phyloP scores from a whole-genome alignment of 192 early-diverging fungal species.

The Chytriomyces confervae region DNA sequence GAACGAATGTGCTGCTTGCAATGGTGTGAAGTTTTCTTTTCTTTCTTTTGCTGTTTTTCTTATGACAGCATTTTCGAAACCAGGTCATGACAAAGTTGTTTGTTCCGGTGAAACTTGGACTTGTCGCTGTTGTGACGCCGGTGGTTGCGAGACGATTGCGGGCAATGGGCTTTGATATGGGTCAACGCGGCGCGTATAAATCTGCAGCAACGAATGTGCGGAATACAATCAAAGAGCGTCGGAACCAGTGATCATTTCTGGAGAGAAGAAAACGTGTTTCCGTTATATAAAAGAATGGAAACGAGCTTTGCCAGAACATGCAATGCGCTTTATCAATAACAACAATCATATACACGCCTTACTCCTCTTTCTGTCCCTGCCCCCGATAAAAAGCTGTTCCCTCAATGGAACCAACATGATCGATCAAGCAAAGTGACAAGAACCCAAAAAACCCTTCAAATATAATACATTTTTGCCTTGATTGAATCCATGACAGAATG shows the following conservation, averaged over 20 bases:
- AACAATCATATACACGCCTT: background rate
- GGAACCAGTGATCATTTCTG: slow-evolving; percentile 5
- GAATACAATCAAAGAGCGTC: slow-evolving; percentile 35
- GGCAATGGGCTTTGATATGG: slow-evolving; percentile 50
- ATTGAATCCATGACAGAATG: slow-evolving; percentile 14
- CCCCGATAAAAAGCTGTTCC: too few relatives aligned
- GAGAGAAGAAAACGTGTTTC: background rate
- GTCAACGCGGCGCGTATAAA: slow-evolving; percentile 45
- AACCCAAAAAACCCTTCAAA: background rate
- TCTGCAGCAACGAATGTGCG: slow-evolving; percentile 35
- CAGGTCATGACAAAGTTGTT: slow-evolving; percentile 61
- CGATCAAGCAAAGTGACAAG: slow-evolving; percentile 17
- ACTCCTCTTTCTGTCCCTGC: too few relatives aligned
- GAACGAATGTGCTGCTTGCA: slow-evolving; percentile 54
- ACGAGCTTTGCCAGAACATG: too few relatives aligned
- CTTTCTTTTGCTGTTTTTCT: too few relatives aligned
- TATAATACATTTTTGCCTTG: slow-evolving; percentile 32
- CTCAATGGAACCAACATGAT: background rate
- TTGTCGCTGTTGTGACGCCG: slow-evolving; percentile 50
- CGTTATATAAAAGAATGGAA: too few relatives aligned
- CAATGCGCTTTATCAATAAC: background rate
- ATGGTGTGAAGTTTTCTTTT: slow-evolving; percentile 33
- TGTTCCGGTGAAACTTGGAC: slow-evolving; percentile 55
- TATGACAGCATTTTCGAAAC: background rate
- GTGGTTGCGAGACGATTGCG: slow-evolving; percentile 48